Evolutionary conservation across 2,329 filamentous ascomycete genomes (phyloP), one percentile per base, ranked within the genome.

Genomic region (Teratosphaeriaceae sp.): DNA sequence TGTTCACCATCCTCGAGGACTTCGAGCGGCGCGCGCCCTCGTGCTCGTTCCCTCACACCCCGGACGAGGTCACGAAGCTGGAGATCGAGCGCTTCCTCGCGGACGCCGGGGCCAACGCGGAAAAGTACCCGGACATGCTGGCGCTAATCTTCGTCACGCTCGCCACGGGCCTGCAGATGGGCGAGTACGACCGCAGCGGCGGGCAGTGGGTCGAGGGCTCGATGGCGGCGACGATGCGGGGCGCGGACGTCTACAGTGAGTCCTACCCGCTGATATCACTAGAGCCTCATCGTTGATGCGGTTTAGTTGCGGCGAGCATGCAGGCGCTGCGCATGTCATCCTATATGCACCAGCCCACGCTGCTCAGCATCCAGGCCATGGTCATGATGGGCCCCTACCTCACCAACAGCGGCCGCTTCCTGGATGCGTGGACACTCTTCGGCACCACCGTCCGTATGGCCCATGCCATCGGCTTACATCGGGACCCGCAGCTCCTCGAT

Each of bases 391-490:
- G 68, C 3, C 67, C 68, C 1, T 74, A 72, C 40, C 54, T 74
- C 1, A 72, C 68, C 7, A 72, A 74, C 47, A 70, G 63, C 43
- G 71, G 71, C 19, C 65, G 69, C 6, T 72, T 72, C 39, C 54
- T 74, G 3, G 71, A 74, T 55, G 71, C 71, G 3, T 73, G 69
- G 65, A 71, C 69, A 6, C 49, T 73, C 0, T 72, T 73, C 46
- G 71, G 71, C 9, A 66, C 66, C 3, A 73, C 71, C 1, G 68
- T 73, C 26, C 65, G 71, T 9, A 54, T 72, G 21, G 70, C 71
- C 5, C 70, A 74, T 35, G 68, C 69, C 1, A 69, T 73, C 36
- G 71, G 71, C 5, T 61, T 74, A n/a, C 71, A 74, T 50, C 67
- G 71, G 5, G 66, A 73, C 46, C 70, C 70, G 1, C 70, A 65